phyloP scores from a whole-genome alignment of 306 rosid species.

The Pterocarpus macrocarpus region DNA sequence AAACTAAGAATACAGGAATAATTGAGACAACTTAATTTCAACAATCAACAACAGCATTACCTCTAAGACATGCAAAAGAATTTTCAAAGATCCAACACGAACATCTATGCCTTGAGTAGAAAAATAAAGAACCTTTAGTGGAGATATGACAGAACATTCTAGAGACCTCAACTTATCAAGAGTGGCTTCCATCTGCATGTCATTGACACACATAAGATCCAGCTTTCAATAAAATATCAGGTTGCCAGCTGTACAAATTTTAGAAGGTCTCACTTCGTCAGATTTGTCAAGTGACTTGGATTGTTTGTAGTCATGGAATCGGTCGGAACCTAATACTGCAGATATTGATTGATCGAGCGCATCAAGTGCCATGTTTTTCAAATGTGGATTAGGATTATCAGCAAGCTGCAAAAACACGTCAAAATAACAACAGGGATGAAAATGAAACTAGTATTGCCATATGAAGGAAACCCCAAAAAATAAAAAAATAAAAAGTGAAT shows the following conservation, averaged over 20 bases:
- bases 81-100: conserved; percentile 86
- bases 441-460: conserved; percentile 39
- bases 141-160: conserved; percentile 89
- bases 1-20: conserved; percentile 43
- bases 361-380: conserved; percentile 91
- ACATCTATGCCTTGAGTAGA: conserved; percentile 82
- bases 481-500: neutral
- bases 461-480: conserved; percentile 28
- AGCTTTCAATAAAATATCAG: conserved; percentile 39
- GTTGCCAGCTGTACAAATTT: conserved; percentile 39
- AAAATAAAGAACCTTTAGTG: conserved; percentile 80
- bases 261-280: conserved; percentile 66
- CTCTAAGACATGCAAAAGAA: conserved; percentile 97
- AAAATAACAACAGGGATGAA: conserved; percentile 44
- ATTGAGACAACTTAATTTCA: conserved; percentile 37
- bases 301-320: conserved; percentile 63
- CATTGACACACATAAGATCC: conserved; percentile 40
- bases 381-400: conserved; percentile 79
- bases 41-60: conserved; percentile 55
- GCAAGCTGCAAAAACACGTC: conserved; percentile 78
- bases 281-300: conserved; percentile 57
- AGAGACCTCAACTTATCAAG: conserved; percentile 68
- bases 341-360: conserved; percentile 93
- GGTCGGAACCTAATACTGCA: conserved; percentile 89
- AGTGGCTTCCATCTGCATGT: conserved; percentile 65